Evolutionary conservation across 1,284 basidiomycete genomes (phyloP).

Genomic region (Moesziomyces sp.): DNA sequence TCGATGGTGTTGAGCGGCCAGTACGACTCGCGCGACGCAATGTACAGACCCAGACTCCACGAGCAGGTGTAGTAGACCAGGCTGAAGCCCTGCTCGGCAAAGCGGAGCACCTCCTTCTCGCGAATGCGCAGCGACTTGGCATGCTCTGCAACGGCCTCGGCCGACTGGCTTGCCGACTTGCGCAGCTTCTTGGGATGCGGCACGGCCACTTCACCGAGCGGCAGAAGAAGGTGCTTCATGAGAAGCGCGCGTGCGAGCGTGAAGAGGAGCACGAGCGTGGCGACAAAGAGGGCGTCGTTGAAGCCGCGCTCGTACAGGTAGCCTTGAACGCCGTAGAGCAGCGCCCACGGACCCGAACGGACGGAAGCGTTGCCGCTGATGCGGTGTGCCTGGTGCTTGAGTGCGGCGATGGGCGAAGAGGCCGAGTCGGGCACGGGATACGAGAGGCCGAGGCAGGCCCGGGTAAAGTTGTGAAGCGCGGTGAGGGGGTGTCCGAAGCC

Average conservation of each 20-base stretch:
- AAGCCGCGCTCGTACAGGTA: constrained; percentile 45
- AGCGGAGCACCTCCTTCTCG: constrained; percentile 80
- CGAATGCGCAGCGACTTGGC: constrained; percentile 58
- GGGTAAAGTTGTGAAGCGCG: constrained; percentile 58
- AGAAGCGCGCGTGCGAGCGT: constrained; percentile 51
- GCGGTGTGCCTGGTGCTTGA: constrained; percentile 23
- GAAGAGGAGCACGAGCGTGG: constrained; percentile 58
- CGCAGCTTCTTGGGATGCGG: constrained; percentile 23
- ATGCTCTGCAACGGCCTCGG: constrained; percentile 20
- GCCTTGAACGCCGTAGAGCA: constrained; percentile 40
- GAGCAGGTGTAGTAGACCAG: constrained; percentile 81
- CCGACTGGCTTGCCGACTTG: constrained; percentile 13
- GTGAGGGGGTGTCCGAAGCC: constrained; percentile 61
- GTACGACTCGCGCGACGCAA: constrained; percentile 80
- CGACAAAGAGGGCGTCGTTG: constrained; percentile 56
- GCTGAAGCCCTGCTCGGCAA: constrained; percentile 94
- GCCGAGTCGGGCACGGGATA: constrained; percentile 45
- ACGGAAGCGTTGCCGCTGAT: constrained; percentile 7
- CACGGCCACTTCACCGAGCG: constrained; percentile 46
- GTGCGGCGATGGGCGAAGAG: constrained; percentile 30
- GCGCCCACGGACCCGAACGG: constrained; percentile 35
- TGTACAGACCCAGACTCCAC: constrained; percentile 82
- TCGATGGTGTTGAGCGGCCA: constrained; percentile 75
- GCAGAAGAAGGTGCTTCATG: constrained; percentile 56
- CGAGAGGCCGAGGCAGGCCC: constrained; percentile 52